Evolutionary conservation across 305 asterid species (phyloP).

Genomic region (Rubia tinctorum): DNA sequence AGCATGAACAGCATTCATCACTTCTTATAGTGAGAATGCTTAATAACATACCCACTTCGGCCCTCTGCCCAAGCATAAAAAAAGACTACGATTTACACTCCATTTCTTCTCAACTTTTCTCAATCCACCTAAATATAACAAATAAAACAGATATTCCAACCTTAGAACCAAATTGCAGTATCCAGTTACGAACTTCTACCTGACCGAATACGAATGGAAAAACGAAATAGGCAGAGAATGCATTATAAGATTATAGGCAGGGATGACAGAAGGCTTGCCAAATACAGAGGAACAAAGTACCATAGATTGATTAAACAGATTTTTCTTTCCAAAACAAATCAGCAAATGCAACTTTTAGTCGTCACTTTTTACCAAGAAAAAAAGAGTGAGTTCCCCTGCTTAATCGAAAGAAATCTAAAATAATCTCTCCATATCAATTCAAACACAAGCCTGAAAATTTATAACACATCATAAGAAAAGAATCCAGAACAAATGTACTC

Average conservation of each 20-base stretch:
- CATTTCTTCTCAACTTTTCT: conserved; percentile 54
- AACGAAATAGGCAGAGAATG: neutral
- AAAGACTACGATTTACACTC: conserved; percentile 68
- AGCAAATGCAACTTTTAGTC: neutral
- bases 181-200: neutral
- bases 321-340: neutral
- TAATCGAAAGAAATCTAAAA: conserved; percentile 83
- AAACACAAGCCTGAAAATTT: conserved; percentile 75
- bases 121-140: conserved; percentile 61
- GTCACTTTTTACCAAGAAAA: conserved; percentile 49
- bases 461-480: neutral
- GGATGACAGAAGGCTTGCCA: neutral
- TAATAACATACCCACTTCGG: conserved; percentile 62
- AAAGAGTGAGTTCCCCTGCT: conserved; percentile 75
- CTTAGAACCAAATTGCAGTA: neutral
- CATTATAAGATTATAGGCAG: neutral
- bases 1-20: neutral
- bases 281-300: neutral
- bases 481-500: neutral
- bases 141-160: conserved; percentile 5
- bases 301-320: neutral
- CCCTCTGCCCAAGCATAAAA: conserved; percentile 86
- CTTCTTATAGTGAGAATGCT: neutral
- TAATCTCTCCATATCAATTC: conserved; percentile 98
- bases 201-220: neutral